phyloP scores from a whole-genome alignment of 2,329 filamentous ascomycete genomes.

The Malbranchea zuffiana region DNA sequence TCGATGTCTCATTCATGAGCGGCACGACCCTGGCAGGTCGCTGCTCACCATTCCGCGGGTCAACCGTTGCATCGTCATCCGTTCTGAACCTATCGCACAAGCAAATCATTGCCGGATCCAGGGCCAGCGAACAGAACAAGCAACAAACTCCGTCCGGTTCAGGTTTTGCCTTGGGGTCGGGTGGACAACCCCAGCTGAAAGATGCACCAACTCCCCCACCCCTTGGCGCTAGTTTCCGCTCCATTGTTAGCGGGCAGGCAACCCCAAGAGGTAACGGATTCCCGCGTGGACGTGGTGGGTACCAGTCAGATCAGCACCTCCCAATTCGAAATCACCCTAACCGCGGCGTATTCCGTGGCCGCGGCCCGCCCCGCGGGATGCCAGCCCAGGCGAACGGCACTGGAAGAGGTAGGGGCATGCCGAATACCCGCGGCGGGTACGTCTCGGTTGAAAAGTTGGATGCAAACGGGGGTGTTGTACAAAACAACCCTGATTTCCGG shows the following conservation, averaged over 20 bases:
- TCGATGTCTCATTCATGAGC: slow-evolving; percentile 93
- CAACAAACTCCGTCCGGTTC: slow-evolving; percentile 47
- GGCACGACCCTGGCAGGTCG: slow-evolving; percentile 83
- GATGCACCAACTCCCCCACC: slow-evolving; percentile 47
- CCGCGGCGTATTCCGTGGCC: neutral
- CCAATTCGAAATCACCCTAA: slow-evolving; percentile 19
- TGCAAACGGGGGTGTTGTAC: slow-evolving; percentile 39
- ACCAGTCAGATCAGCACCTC: slow-evolving; percentile 18
- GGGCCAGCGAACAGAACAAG: slow-evolving; percentile 23
- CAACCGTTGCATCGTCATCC: slow-evolving; percentile 76
- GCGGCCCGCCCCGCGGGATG: neutral
- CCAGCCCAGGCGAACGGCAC: neutral
- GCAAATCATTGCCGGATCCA: slow-evolving; percentile 57
- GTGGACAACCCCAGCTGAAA: slow-evolving; percentile 50
- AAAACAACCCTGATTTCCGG: slow-evolving; percentile 42
- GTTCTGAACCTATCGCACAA: slow-evolving; percentile 77
- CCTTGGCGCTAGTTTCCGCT: slow-evolving; percentile 48
- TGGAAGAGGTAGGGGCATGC: slow-evolving; percentile 9
- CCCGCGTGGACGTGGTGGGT: slow-evolving; percentile 29
- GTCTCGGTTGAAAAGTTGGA: slow-evolving; percentile 36
- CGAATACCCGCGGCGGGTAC: slow-evolving; percentile 20
- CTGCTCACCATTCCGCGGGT: slow-evolving; percentile 85
- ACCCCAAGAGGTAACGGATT: slow-evolving; percentile 29
- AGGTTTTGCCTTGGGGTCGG: slow-evolving; percentile 46
- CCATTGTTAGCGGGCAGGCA: slow-evolving; percentile 42